Evolutionary conservation across 345 rosid species (phyloP).

Genomic region (Angophora floribunda): DNA sequence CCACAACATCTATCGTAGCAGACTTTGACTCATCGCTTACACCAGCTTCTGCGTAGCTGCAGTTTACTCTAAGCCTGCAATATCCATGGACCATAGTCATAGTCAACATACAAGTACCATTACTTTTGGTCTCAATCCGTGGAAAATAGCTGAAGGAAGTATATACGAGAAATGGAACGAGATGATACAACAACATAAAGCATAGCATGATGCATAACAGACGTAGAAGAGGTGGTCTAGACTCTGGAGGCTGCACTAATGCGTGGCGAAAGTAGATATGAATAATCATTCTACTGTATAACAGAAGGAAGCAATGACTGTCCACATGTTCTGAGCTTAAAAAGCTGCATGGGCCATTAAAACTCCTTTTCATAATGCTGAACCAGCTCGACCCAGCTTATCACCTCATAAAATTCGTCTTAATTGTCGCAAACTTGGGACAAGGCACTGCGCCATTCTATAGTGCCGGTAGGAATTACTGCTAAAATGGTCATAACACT

Average conservation of each 20-base stretch:
- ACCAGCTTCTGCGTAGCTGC: slow-evolving; percentile 51
- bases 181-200: background rate
- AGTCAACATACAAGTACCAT: background rate
- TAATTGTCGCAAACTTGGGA: background rate
- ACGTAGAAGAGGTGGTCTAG: background rate
- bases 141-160: background rate
- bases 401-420: background rate
- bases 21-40: slow-evolving; percentile 28
- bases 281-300: background rate
- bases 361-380: background rate
- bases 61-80: slow-evolving; percentile 48
- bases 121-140: background rate
- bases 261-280: background rate
- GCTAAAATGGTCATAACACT: background rate
- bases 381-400: background rate
- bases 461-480: background rate
- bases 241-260: background rate
- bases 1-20: slow-evolving; percentile 68
- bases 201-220: background rate
- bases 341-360: background rate
- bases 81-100: slow-evolving; percentile 6
- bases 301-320: background rate
- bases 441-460: background rate
- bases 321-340: background rate
- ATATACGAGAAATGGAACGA: background rate